Evolutionary conservation across 805 yeast species (phyloP), one percentile per base, ranked within the genome.

Genomic region (Barnettozyma pratensis): DNA sequence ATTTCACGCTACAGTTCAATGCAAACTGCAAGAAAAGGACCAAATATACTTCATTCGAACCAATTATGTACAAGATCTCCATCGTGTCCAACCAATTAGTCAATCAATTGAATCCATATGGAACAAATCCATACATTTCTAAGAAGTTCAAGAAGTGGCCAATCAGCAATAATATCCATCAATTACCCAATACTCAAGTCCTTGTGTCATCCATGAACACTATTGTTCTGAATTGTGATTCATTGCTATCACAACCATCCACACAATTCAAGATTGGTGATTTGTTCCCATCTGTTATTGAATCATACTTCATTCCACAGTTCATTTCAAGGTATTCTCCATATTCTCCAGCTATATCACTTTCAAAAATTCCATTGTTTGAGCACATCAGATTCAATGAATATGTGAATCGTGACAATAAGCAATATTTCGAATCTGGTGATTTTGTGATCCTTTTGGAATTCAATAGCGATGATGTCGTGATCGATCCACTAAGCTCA

Each of bases 61-160:
- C 58, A 11, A 41, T 56, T 3, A 59, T 59, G 63, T 54, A 50
- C 39, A 59, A 59, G 37, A 37, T 56, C 4, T 53, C 61, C 3
- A 45, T 59, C 9, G 49, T 57, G 1, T 50, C 60, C 4, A 50
- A 52, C n/a, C n/a, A 50, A 6, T 28, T 57, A 4, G 44, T 57
- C 1, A 29, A 49, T 5, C 45, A 49, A 25, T 38, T 51, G 39
- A 53, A 50, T 37, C 57, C 57, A 1, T 54, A 54, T 39, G 54
- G 54, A 1, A 39, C 52, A 40, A 40, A 42, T 26, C 31, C 56
- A n/a, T 48, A 54, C 39, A 46, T 52, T 19, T 37, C 30, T 19
- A 54, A 55, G n/a, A 50, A 47, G 9, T 58, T 54, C 43, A 40
- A 55, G 11, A 7, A 41, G n/a, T 58, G 62, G 62, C 62, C 62